Conservation (phyloP, 2,329 filamentous ascomycete genomes). For the Exophiala sideris region DNA sequence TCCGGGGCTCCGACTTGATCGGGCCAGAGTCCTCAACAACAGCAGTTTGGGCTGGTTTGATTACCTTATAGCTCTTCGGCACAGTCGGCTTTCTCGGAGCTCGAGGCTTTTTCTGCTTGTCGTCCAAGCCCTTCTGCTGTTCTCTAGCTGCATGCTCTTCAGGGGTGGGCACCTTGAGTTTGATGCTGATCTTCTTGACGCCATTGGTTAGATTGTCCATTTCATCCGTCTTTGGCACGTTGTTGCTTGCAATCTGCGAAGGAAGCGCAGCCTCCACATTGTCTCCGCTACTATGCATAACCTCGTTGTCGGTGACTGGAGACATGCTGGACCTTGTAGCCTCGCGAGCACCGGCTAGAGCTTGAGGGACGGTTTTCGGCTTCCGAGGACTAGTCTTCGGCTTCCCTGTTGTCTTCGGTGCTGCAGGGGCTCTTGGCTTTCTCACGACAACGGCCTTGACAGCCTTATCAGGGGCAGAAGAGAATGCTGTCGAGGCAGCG, state of each 20-base stretch:
- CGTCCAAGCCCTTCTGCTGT: conserved; percentile 37
- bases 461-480: conserved; percentile 22
- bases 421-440: conserved; percentile 55
- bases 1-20: conserved; percentile 16
- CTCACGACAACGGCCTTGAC: conserved; percentile 51
- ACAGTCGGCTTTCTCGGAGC: conserved; percentile 35
- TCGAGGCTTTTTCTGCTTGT: conserved; percentile 38
- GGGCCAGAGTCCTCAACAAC: conserved; percentile 1
- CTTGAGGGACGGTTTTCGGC: conserved; percentile 20
- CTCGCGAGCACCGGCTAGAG: neutral
- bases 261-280: conserved; percentile 44
- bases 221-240: conserved; percentile 31
- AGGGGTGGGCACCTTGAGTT: conserved; percentile 55
- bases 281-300: neutral
- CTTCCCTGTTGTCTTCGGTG: conserved; percentile 41
- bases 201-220: conserved; percentile 52
- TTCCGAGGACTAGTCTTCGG: conserved; percentile 36
- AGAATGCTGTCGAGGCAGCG: conserved; percentile 22
- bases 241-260: conserved; percentile 33
- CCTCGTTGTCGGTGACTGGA: neutral
- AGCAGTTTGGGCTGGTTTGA: conserved; percentile 13
- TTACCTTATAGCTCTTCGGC: conserved; percentile 25
- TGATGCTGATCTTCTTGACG: conserved; percentile 54
- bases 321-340: neutral
- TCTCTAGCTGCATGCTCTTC: conserved; percentile 55